Base-by-base conservation (phyloP, 768 basidiomycete genomes). In the Leucocoprinus leucothites region DNA sequence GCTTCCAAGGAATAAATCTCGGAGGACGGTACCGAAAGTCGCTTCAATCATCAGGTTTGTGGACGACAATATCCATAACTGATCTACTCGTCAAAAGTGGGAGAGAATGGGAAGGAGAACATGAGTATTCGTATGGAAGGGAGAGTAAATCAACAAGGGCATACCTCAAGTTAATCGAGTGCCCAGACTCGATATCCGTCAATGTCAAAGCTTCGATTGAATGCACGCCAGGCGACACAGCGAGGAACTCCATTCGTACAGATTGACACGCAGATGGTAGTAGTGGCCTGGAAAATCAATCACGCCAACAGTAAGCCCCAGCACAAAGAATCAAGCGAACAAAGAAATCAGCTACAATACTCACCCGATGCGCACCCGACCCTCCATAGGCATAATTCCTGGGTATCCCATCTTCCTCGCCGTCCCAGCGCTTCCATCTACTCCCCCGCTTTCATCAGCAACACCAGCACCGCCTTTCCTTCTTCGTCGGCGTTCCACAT, bases 191-290 rank as follows among this genome's bases (percentile, higher is more conserved):
- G 3, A 88, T 71, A 60, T 94, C 92, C 1, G 84, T 87, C 49
- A 94, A 70, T 1, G 83, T 84, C 49, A 94, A 70, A 4, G 80
- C 76, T 58, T 89, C 84, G 48, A 94, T 79, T 2, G 85, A 75
- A 63, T 94, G 91, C 1, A 93, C 83, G 2, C 92, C 92, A 18
- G 90, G 85, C 7, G 81, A 78, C 46, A 94, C 72, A 2, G 92
- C 91, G 44, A 94, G 70, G 62, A 94, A 93, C 57, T 87, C 81
- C 86, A 94, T 91, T 38, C 89, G 76, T 22, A 94, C 89, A 18
- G 89, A 90, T 66, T 94, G 91, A 64, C 91, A 91, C 1, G 89
- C 86, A 9, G 83, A 82, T 3, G 91, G 87, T n/a, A 81, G 75
- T 18, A 94, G 75, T 11, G 91, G 91, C 9, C 90, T 93, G 26